Percentiles rank a stretch among this genome's conserved stretches.
Conservation (phyloP, 768 basidiomycete species). For the Amanita polypyramis region DNA sequence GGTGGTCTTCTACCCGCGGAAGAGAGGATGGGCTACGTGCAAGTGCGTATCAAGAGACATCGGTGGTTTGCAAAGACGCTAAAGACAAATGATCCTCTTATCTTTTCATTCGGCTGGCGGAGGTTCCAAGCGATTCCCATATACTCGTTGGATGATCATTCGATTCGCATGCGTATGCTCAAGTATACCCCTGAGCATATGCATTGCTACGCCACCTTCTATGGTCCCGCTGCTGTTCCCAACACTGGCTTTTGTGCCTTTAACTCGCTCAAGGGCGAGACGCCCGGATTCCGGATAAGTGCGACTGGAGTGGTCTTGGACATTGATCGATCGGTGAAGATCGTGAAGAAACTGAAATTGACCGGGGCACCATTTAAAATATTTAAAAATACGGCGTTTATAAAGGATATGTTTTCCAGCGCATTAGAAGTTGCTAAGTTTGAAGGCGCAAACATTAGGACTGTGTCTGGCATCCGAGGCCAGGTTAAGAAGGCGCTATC, state of each 20-base stretch:
- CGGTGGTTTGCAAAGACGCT: conserved; percentile 86
- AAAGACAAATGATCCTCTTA: conserved; percentile 95
- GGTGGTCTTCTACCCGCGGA: conserved; percentile 88
- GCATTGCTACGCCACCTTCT: conserved; percentile 98
- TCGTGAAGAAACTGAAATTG: conserved; percentile 97
- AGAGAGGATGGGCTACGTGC: conserved; percentile 87
- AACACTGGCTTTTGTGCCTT: conserved; percentile 98
- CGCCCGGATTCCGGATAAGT: conserved; percentile 74
- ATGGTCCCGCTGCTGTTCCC: conserved; percentile 83
- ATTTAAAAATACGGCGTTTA: conserved; percentile 97
- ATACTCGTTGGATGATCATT: conserved; percentile 95
- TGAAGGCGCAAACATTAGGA: conserved; percentile 93
- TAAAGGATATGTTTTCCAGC: conserved; percentile 94
- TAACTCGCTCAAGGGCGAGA: conserved; percentile 64
- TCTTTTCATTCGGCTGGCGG: conserved; percentile 96
- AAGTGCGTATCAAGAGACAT: conserved; percentile 94
- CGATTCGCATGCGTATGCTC: conserved; percentile 97
- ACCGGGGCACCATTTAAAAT: conserved; percentile 96
- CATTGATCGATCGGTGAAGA: conserved; percentile 84
- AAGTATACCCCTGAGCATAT: conserved; percentile 99
- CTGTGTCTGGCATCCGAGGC: conserved; percentile 92
- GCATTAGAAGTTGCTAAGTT: conserved; percentile 97
- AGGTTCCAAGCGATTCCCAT: conserved; percentile 93
- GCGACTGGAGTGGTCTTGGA: conserved; percentile 95
- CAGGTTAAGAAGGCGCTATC: conserved; percentile 93